Base-by-base conservation (phyloP, 371 early-diverging fungal genomes). In the Actinomortierella ambigua region DNA sequence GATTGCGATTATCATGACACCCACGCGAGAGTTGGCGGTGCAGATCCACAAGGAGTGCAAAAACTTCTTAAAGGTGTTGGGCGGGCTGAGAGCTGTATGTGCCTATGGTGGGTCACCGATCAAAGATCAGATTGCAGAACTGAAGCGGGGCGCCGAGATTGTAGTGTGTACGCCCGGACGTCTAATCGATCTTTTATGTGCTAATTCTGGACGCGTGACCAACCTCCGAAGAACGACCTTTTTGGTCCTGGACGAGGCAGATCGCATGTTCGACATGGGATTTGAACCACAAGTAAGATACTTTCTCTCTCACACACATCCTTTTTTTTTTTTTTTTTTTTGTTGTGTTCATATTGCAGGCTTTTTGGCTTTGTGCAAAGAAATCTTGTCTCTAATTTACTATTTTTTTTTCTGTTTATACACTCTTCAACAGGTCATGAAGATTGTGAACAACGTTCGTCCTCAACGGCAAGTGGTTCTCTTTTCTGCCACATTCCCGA, bases 131-230 rank as follows among this genome's bases (percentile, higher is more conserved):
- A 99, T 98, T 68, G 95, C 93, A 15, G 99, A 98, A 73, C 77
- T 99, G 40, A 98, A 98, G 78, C 86, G 95, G 57, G 99, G 99
- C 2, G 95, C 96, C 61, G 99, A 99, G 73, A 95, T 99, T 67
- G 88, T 99, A 57, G 96, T 99, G 40, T 97, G 98, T 78, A 99
- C 99, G 15, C 99, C 99, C 17, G 99, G 99, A 4, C 90, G 99
- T 62, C 89, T 99, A 90, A 99, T 99, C 75, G 99, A 99, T 81
- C 78, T 99, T 54, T 84, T 99, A 47, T 93, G 95, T 78, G 97
- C 98, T 50, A 97, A 97, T 78, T 88, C 92, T 26, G 99, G 97
- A 49, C 88, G 95, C 60, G 95, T 95, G n/a, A 95, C 97, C 23
- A 98, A 96, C 67, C 83, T 99, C 61, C 81, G 81, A 50, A 86